Base-by-base conservation (phyloP, 2,329 filamentous ascomycete species). In the Rhinocladiella similis region DNA sequence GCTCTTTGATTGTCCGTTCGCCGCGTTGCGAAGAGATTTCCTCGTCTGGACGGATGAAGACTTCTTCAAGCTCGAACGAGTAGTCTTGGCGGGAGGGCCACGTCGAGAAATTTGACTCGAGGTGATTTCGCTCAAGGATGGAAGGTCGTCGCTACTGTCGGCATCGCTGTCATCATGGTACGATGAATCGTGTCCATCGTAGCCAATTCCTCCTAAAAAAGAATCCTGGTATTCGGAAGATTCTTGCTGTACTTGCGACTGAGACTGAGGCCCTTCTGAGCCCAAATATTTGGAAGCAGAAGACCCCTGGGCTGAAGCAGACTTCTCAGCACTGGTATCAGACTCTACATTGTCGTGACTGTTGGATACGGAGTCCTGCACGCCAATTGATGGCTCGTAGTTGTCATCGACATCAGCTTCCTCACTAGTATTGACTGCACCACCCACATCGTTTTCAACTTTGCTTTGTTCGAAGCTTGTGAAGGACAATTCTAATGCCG, bases 171-270 rank as follows among this genome's bases (percentile, higher is more conserved):
- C 53, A 29, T 61, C 60, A 49, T 52, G 53, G 50, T 65, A 54
- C 39, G 60, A 64, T 29, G 55, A 59, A 33, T 57, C 59, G 35
- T 57, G 50, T 48, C 58, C 61, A 63, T 57, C 58, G 58, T 46
- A 50, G 4, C 61, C 61, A 63, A 9, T 53, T 48, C 43, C 52
- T 18, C 50, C 60, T 59, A 59, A 62, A 62, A 62, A 62, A 62
- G 56, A 59, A 36, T 45, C 47, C 14, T 33, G 47, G 13, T 47
- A 51, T 27, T 51, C 36, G 7, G 27, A 43, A 25, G 49, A 33
- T 16, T 25, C 29, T 14, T 47, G 35, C 45, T 48, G 47, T 18
- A 39, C 43, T 38, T 54, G 59, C 7, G 46, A 49, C 39, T 54
- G 56, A 10, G 61, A 59, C 43, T 56, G 59, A 6, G 56, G 50